Conservation (phyloP, 345 rosid genomes). For the Hirschfeldia incana region DNA sequence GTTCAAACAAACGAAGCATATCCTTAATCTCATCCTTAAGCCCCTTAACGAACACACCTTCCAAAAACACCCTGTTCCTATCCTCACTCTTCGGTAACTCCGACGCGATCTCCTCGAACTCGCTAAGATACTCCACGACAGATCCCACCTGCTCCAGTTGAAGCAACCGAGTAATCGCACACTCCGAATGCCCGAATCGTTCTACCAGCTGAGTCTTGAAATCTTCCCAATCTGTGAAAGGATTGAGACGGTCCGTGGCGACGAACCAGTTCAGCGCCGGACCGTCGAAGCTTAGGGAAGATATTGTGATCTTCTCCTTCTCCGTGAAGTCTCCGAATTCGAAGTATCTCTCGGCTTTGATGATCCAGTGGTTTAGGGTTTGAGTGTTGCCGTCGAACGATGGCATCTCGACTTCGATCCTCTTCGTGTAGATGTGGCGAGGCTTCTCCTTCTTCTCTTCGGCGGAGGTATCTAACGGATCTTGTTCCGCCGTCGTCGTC, state of each 20-base stretch:
- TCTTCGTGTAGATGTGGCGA: background rate
- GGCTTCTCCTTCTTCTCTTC: background rate
- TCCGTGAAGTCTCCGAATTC: constrained; percentile 19
- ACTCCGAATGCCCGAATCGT: constrained; percentile 11
- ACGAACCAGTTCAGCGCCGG: constrained; percentile 25
- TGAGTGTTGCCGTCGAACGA: constrained; percentile 7
- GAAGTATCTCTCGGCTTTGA: constrained; percentile 30
- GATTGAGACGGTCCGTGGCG: background rate
- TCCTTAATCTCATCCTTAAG: constrained; percentile 10
- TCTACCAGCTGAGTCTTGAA: background rate
- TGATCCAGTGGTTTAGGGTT: constrained; percentile 7
- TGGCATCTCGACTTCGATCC: constrained; percentile 32
- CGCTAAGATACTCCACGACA: background rate
- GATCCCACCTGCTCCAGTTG: constrained; percentile 15
- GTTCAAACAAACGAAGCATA: constrained; percentile 3
- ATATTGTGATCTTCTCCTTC: constrained; percentile 13
- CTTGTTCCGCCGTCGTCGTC: background rate
- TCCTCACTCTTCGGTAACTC: background rate
- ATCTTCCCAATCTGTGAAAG: constrained; percentile 23
- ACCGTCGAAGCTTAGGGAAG: constrained; percentile 5
- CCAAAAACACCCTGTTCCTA: background rate
- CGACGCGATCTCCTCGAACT: constrained; percentile 26
- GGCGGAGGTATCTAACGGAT: background rate
- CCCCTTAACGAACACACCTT: background rate
- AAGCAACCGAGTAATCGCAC: background rate